Evolutionary conservation across 169 alveolate genomes (phyloP), one percentile per base, ranked within the genome.

Genomic region (Plasmodium vivax): DNA sequence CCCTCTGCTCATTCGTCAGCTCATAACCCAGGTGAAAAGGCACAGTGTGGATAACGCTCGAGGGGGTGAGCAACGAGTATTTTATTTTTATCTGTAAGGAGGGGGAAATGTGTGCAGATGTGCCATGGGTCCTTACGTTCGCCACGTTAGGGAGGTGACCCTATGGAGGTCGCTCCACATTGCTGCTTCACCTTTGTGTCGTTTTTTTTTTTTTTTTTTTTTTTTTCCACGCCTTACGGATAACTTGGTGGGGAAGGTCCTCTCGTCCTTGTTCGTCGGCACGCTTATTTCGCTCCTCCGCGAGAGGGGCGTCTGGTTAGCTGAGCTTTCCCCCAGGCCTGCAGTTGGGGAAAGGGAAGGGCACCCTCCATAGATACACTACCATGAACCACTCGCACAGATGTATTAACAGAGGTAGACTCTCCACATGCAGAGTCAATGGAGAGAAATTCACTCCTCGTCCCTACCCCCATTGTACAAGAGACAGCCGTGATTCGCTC

Each of bases 401-500:
- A 30, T 23, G n/a, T 68, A 68, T 23, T 68, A 27, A 68, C 27
- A 6, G 23, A 51, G 62, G 62, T 51, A 3, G 62, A 51, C 23
- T 14, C 7, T 14, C 4, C 23, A 51, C 23, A 12, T 14, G 62
- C 27, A 51, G 23, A 23, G 62, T 51, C 27, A 12, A 51, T 51
- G 7, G 3, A 14, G 23, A 12, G 9, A 51, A 14, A 14, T 51
- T 12, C 62, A 51, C 83, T 74, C 92, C 27, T n/a, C 19, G 34
- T 80, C 16, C n/a, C 1, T 32, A 95, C 97, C 95, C 38, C 95
- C 93, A 93, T 95, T 93, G 47, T 93, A 84, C 14, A 93, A 84
- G 84, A 95, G 77, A 82, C 97, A 95, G 16, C 34, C 71, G 23
- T 75, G 85, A 71, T 56, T 85, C 43, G 92, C 72, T 19, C 97